phyloP scores from a whole-genome alignment of 202 grass and related monocot species.

The Schoenoplectus tabernaemontani region DNA sequence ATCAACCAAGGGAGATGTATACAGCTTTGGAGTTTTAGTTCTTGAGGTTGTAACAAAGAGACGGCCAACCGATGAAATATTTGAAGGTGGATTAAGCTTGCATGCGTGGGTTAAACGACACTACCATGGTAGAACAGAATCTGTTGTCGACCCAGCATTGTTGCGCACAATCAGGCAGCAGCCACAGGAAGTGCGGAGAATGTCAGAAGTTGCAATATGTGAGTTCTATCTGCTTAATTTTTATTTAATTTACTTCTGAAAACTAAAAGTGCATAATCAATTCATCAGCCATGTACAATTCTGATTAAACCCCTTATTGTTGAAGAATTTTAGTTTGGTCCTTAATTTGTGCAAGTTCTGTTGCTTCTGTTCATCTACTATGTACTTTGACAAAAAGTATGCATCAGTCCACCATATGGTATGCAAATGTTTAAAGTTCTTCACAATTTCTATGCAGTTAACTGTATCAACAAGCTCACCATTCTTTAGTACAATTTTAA shows the following conservation, averaged over 20 bases:
- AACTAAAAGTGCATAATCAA: neutral
- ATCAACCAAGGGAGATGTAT: conserved; percentile 78
- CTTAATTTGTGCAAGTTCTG: neutral
- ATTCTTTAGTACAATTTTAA: neutral
- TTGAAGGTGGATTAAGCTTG: conserved; percentile 56
- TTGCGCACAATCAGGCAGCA: conserved; percentile 37
- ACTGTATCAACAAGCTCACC: neutral
- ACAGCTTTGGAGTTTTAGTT: conserved; percentile 87
- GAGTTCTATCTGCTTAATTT: neutral
- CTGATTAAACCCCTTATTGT: neutral
- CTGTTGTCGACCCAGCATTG: conserved; percentile 38
- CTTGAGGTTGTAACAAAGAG: conserved; percentile 63
- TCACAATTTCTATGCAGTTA: neutral
- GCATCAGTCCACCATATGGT: neutral
- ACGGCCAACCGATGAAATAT: conserved; percentile 72
- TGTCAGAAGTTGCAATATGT: conserved; percentile 63
- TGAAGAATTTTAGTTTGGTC: neutral
- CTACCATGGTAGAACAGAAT: conserved; percentile 42
- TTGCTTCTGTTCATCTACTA: no score
- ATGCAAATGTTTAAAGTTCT: neutral
- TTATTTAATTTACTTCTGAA: neutral
- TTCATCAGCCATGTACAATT: neutral
- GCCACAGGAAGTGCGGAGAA: conserved; percentile 53
- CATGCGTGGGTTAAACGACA: conserved; percentile 65
- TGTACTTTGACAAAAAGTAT: neutral